These are phyloP conservation scores for Closterium sp. DNA, from an alignment of 139 green algal species.

Conservation along the genomic window DNA sequence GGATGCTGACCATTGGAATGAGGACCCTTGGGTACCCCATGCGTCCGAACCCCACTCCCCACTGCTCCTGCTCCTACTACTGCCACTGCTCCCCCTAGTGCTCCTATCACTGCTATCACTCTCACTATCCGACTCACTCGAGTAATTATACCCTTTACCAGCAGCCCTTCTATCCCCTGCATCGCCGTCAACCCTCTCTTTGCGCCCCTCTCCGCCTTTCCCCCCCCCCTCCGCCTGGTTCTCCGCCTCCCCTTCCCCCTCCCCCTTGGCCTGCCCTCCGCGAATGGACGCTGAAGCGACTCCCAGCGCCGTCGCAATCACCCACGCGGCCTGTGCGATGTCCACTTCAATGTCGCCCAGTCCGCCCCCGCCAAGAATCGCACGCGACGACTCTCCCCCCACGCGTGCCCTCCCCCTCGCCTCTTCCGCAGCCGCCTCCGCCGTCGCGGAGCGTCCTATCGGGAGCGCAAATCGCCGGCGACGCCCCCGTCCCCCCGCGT, in stretches of 20 bases:
- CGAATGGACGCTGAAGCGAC: not conserved
- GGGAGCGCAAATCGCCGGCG: too few relatives aligned
- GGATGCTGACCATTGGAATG: not conserved
- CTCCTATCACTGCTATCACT: not conserved
- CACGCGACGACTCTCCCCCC: not conserved
- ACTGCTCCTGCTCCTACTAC: not conserved
- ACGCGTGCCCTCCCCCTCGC: too few relatives aligned
- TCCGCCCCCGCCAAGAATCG: too few relatives aligned
- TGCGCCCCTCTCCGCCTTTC: not conserved
- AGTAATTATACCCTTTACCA: not conserved
- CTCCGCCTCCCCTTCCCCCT: not conserved
- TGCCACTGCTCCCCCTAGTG: not conserved
- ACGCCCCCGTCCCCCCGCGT: too few relatives aligned
- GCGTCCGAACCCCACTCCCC: not conserved
- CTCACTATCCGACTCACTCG: not conserved
- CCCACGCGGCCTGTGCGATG: not conserved
- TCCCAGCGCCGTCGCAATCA: not conserved
- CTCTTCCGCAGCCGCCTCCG: too few relatives aligned
- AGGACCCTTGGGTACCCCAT: not conserved
- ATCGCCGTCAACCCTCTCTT: not conserved
- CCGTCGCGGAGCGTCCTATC: too few relatives aligned
- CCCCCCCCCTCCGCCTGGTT: not conserved
- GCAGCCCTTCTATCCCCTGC: not conserved
- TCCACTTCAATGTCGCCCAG: not conserved
- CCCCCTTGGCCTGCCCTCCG: not conserved